phyloP scores from a whole-genome alignment of 139 green algal genomes.

The Chlorella sp. region DNA sequence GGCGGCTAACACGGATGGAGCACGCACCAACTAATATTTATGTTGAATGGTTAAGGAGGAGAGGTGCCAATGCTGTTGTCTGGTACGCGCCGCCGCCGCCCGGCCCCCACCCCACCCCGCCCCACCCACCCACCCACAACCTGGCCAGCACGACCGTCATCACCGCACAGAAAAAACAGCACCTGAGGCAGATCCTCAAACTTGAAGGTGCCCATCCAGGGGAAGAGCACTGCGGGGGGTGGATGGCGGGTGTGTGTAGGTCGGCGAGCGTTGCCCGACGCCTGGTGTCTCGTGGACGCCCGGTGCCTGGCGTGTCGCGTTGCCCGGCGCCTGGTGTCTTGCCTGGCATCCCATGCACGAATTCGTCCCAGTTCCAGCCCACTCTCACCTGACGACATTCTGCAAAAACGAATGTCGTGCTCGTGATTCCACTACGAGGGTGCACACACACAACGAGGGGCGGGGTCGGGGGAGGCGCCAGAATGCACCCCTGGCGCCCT shows the following conservation, averaged over 20 bases:
- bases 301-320: not conserved
- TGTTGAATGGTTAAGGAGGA: no score
- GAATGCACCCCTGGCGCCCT: no score
- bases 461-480: not conserved
- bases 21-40: no score
- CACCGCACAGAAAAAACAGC: not conserved
- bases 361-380: not conserved
- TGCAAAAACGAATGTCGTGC: constrained; percentile 71
- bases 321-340: not conserved
- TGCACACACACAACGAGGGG: no score
- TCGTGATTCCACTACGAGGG: constrained; percentile 52
- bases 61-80: no score
- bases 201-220: constrained; percentile 57
- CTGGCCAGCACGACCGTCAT: not conserved
- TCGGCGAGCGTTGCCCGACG: not conserved
- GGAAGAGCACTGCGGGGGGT: constrained; percentile 44
- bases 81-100: no score
- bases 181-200: constrained; percentile 52
- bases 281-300: not conserved
- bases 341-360: not conserved
- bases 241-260: not conserved
- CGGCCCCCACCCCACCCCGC: not conserved
- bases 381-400: no score
- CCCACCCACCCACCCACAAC: not conserved
- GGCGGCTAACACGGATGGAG: no score